Conservation (phyloP, 2,329 filamentous ascomycete genomes). For the Cladorrhinum sp. region DNA sequence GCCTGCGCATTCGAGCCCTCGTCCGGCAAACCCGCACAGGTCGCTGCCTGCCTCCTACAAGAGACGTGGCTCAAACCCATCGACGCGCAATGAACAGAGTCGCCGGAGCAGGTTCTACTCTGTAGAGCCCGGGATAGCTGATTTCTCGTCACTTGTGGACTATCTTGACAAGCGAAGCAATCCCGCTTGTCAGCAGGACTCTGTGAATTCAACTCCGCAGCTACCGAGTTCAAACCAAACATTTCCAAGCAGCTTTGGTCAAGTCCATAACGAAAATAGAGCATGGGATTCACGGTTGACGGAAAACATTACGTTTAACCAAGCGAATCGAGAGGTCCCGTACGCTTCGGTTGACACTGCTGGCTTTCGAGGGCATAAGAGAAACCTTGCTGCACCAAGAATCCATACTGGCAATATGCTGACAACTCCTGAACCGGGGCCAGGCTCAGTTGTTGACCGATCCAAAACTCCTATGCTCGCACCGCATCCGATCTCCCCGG, state of each 20-base stretch:
- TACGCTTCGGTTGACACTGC: neutral
- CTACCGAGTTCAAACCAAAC: neutral
- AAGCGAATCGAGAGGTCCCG: neutral
- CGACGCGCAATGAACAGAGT: neutral
- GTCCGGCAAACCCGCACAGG: neutral
- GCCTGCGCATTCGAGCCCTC: neutral
- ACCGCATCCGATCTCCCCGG: slow-evolving; percentile 49
- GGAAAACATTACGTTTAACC: neutral
- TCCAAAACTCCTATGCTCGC: slow-evolving; percentile 37
- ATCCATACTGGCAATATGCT: slow-evolving; percentile 9
- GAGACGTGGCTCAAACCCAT: slow-evolving; percentile 4
- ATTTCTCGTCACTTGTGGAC: slow-evolving; percentile 26
- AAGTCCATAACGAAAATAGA: neutral
- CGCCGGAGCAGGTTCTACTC: slow-evolving; percentile 24
- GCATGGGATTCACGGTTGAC: neutral
- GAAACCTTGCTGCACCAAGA: slow-evolving; percentile 11
- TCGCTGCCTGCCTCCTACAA: neutral
- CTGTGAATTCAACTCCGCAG: neutral
- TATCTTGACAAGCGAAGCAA: slow-evolving; percentile 18
- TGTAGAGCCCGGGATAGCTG: slow-evolving; percentile 22
- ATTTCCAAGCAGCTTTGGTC: neutral
- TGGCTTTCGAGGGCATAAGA: slow-evolving; percentile 6
- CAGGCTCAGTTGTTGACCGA: slow-evolving; percentile 7
- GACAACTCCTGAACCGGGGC: neutral
- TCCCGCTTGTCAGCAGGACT: neutral